Percentiles rank a stretch among this genome's conserved stretches.
phyloP scores from a whole-genome alignment of 805 yeast genomes.

The Ogataea sp. region DNA sequence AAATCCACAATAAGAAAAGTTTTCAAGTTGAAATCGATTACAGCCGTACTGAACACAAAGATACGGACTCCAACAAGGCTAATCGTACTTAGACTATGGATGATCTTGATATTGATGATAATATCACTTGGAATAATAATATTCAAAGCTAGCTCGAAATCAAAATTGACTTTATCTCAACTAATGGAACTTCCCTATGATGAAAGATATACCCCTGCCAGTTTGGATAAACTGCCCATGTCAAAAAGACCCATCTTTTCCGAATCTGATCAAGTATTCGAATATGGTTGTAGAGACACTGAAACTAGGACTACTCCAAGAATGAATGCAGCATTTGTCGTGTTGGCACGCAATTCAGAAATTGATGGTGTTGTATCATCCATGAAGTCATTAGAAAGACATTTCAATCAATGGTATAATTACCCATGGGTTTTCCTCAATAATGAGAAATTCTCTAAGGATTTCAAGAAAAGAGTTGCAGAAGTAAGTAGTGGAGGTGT shows the following conservation, averaged over 20 bases:
- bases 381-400: conserved; percentile 70
- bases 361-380: conserved; percentile 67
- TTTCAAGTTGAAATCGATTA: neutral
- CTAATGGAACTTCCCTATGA: conserved; percentile 9
- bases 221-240: conserved; percentile 16
- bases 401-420: conserved; percentile 87
- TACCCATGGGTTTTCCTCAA: conserved; percentile 91
- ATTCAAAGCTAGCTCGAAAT: neutral
- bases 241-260: conserved; percentile 18
- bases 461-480: conserved; percentile 48
- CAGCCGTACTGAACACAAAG: conserved; percentile 7
- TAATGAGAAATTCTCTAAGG: conserved; percentile 62
- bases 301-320: conserved; percentile 22
- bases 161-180: conserved; percentile 2
- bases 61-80: conserved; percentile 8
- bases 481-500: conserved; percentile 51
- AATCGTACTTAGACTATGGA: conserved; percentile 9
- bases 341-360: conserved; percentile 77
- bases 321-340: conserved; percentile 80
- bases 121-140: neutral
- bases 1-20: neutral
- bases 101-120: conserved; percentile 3
- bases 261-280: conserved; percentile 21
- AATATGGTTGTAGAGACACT: conserved; percentile 25
- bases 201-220: conserved; percentile 9